These are phyloP conservation scores for Hypoxylon lienhwacheense DNA, from an alignment of 495 filamentous ascomycete genomes.

Conservation along the genomic window DNA sequence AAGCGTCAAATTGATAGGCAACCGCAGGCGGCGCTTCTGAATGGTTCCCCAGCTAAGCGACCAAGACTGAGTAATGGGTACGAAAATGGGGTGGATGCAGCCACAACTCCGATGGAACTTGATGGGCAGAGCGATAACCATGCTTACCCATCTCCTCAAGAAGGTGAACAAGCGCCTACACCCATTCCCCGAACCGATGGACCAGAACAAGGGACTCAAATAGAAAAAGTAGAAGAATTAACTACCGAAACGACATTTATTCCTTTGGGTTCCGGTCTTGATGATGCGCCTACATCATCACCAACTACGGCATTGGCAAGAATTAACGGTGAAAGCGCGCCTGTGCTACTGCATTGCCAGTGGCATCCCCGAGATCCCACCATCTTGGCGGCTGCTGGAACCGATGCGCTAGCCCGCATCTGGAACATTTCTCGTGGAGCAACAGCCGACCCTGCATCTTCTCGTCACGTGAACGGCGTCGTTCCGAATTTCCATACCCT, in stretches of 20 bases:
- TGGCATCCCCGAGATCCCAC: conserved; percentile 79
- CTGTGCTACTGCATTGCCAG: conserved; percentile 66
- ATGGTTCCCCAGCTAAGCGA: conserved; percentile 57
- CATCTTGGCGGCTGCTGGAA: conserved; percentile 71
- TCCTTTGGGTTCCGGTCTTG: conserved; percentile 52
- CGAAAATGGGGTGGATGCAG: conserved; percentile 63
- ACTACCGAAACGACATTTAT: conserved; percentile 67
- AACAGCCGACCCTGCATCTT: conserved; percentile 46
- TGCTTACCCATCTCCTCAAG: conserved; percentile 59
- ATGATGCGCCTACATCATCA: conserved; percentile 46
- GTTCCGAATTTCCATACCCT: conserved; percentile 43
- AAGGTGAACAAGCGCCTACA: conserved; percentile 57
- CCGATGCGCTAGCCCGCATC: conserved; percentile 75
- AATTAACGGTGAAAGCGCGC: conserved; percentile 47
- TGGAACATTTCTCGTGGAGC: conserved; percentile 68
- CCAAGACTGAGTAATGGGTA: conserved; percentile 61
- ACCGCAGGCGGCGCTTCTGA: conserved; percentile 43
- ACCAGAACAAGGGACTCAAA: conserved; percentile 70
- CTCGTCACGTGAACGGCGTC: conserved; percentile 50
- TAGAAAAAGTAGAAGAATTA: conserved; percentile 66
- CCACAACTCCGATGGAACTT: conserved; percentile 62
- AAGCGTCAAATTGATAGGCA: conserved; percentile 54
- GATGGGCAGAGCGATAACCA: conserved; percentile 54
- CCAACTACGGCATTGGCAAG: conserved; percentile 41
- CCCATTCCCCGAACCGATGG: conserved; percentile 63